Base-by-base conservation (phyloP, 345 rosid genomes). In the Populus euphratica region DNA sequence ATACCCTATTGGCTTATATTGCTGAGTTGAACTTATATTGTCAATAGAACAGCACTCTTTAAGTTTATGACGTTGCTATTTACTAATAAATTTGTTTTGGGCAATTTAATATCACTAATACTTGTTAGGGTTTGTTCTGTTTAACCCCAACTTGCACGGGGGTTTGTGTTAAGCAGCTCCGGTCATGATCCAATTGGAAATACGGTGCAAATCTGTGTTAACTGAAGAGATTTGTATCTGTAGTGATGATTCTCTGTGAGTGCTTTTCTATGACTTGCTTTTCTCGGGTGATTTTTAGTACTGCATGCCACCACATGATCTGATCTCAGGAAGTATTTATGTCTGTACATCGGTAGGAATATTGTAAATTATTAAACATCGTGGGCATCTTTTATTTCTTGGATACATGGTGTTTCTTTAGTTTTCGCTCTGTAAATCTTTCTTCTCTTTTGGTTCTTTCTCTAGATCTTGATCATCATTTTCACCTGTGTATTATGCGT, bases 331-430 rank as follows among this genome's bases (percentile, higher is more conserved):
- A 43, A 80, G 78, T 74, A 78, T 87, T 84, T 33, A 33, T 33
- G 36, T 85, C 86, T 81, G 86, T 76, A 68, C 84, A 78, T 79
- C 4, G 72, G 71, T 70, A 66, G 71, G 41, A 54, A 76, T 21
- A 33, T 25, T 69, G 20, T 79, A 80, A 71, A 44, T 72, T 54
- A 62, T 1, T 31, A 64, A 68, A 77, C 59, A 76, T 65, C 78
- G 72, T 68, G 44, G 68, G n/a, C 71, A 41, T n/a, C 73, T 69
- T 77, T 73, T 74, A 38, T 74, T 74, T 72, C 29, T 62, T 69
- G 65, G 76, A 68, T 75, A 67, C 52, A 69, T 69, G 13, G 18
- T 23, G 72, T 33, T 25, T 67, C 54, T 66, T 61, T 21, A 18
- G 12, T 72, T 27, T 77, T 79, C 67, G 38, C 36, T 38, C 68